Evolutionary conservation across 768 basidiomycete species (phyloP).

Genomic region (Lepiota brunneoincarnata): DNA sequence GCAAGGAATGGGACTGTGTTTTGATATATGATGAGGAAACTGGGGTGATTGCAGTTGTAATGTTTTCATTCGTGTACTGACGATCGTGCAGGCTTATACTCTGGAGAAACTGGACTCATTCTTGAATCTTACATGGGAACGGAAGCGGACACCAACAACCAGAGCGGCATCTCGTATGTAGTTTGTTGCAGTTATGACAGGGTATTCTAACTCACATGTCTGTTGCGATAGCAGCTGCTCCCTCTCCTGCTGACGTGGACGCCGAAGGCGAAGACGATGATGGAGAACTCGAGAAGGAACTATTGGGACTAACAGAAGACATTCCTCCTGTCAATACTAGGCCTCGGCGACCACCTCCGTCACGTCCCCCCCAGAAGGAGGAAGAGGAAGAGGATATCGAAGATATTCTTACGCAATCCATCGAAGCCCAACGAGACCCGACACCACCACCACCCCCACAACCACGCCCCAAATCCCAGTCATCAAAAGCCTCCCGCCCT

Average conservation of each 20-base stretch:
- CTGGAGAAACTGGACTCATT: conserved; percentile 75
- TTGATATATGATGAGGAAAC: conserved; percentile 78
- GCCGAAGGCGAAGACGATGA: conserved; percentile 41
- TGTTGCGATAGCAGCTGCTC: conserved; percentile 17
- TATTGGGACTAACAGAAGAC: conserved; percentile 22
- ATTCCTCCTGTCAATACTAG: conserved; percentile 14
- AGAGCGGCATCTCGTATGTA: conserved; percentile 33
- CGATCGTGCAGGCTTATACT: conserved; percentile 52
- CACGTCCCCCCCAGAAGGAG: conserved; percentile 16
- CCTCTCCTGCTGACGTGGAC: conserved; percentile 27
- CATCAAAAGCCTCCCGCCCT: conserved; percentile 25
- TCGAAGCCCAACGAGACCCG: conserved; percentile 12
- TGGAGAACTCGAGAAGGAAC: conserved; percentile 32
- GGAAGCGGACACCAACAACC: conserved; percentile 31
- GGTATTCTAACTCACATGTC: conserved; percentile 9
- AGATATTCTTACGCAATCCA: conserved; percentile 23
- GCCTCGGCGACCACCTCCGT: conserved; percentile 11
- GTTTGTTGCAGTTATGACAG: conserved; percentile 2
- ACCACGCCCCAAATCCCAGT: conserved; percentile 29
- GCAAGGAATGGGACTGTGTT: conserved; percentile 74
- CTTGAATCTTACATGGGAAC: conserved; percentile 51
- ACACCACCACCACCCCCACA: conserved; percentile 20
- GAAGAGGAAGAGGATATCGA: conserved; percentile 37
- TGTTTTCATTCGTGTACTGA: conserved; percentile 13
- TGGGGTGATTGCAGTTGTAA: conserved; percentile 42